Evolutionary conservation across 306 rosid genomes (phyloP).

Genomic region (Prunus persica): Prunus_persica_NCBIv2 NC_034012.1:14733501-14734000

Average conservation of each 20-base stretch:
- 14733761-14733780: conserved; percentile 80
- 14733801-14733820: conserved; percentile 10
- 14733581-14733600: not conserved
- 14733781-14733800: not conserved
- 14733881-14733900: not conserved
- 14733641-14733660: not conserved
- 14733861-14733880: not conserved
- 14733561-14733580: not conserved
- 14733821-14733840: not conserved
- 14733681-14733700: conserved; percentile 61
- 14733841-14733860: not conserved
- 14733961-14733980: conserved; percentile 58
- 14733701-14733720: conserved; percentile 77
- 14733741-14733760: conserved; percentile 61
- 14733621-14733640: not conserved
- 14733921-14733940: conserved; percentile 13
- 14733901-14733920: not conserved
- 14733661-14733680: conserved; percentile 20
- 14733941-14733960: conserved; percentile 45
- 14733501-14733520: not conserved
- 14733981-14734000: conserved; percentile 79
- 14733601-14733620: not conserved
- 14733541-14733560: not conserved
- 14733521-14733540: not conserved
- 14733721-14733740: conserved; percentile 79